Base-by-base conservation (phyloP, 768 basidiomycete species). In the Boletus vinaceobasis region DNA sequence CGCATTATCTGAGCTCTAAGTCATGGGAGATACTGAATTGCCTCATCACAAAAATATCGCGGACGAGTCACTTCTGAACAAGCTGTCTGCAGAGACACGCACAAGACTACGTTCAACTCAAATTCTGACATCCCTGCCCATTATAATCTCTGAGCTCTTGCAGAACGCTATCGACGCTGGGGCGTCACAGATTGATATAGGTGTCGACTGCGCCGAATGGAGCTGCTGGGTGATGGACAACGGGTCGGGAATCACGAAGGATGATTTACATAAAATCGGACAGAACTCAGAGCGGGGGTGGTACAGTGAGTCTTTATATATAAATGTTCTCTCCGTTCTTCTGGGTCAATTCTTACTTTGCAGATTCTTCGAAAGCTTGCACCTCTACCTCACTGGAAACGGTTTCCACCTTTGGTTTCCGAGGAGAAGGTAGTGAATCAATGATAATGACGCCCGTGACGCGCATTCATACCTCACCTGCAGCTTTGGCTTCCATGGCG, bases 161-260 rank as follows among this genome's bases (percentile, higher is more conserved):
- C 94, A 95, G 68, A 98, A 98, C 68, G 79, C 91, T 3, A 76
- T 98, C 9, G 96, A 98, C 62, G 91, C 95, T 3, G 77, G 77
- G 29, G 84, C 93, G 0, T 75, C 70, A 15, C 77, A 79, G 21
- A 76, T 98, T 48, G 84, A 88, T 39, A 74, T 93, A 44, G 84
- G 86, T 4, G 66, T 97, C 2, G 81, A 93, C 64, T 83, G 83
- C 47, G 80, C 80, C 42, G 83, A 87, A 42, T 95, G 93, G 91
- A 76, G 78, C 7, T 86, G 92, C 62, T 87, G 90, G 83, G 88
- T 95, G 9, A 79, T 79, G 62, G 96, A 98, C 72, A 81, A 97
- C 66, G 96, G 96, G 0, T 62, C 62, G 50, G 96, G 96, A 2
- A 86, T 98, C 47, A 72, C 72, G 36, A 81, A 79, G 64, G 79